These are phyloP conservation scores for Didymella exigua DNA, from an alignment of 2,329 filamentous ascomycete species.

Conservation along the genomic window DNA sequence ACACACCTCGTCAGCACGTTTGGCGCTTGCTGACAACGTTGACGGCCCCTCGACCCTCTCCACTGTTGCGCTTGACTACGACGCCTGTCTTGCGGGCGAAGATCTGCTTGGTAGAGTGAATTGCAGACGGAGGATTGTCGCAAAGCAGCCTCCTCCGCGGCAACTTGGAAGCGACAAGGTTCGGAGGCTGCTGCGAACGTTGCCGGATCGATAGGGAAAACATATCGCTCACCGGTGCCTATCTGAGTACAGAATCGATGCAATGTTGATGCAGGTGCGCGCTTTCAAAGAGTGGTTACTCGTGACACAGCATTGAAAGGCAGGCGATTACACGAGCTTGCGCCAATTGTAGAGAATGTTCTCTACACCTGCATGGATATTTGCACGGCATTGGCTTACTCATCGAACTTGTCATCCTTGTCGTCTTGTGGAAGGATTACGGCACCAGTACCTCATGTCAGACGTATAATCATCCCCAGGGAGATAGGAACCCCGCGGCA, in stretches of 20 bases:
- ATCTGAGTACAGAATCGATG: constrained; percentile 3
- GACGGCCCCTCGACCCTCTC: neutral
- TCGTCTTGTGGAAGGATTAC: constrained; percentile 2
- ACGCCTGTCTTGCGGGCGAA: neutral
- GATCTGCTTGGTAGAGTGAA: neutral
- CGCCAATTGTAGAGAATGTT: neutral
- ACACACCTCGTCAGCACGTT: constrained; percentile 7
- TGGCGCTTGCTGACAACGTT: constrained; percentile 11
- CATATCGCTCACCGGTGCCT: constrained; percentile 1
- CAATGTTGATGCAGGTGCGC: constrained; percentile 11
- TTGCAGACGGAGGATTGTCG: neutral
- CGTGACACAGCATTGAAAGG: constrained; percentile 4
- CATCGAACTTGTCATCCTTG: neutral
- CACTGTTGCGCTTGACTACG: constrained; percentile 1
- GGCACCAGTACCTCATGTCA: constrained; percentile 8
- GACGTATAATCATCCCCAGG: constrained; percentile 13
- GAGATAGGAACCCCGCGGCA: constrained; percentile 16
- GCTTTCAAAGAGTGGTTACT: neutral
- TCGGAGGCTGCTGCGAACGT: neutral
- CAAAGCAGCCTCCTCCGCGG: neutral
- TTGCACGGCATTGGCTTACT: constrained; percentile 1
- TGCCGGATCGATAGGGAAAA: neutral
- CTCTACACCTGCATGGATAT: constrained; percentile 8
- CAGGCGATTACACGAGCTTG: constrained; percentile 1
- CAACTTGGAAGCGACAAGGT: neutral